Evolutionary conservation across 306 rosid species (phyloP), one percentile per base, ranked within the genome.

Genomic region (Lagenaria siceraria): DNA sequence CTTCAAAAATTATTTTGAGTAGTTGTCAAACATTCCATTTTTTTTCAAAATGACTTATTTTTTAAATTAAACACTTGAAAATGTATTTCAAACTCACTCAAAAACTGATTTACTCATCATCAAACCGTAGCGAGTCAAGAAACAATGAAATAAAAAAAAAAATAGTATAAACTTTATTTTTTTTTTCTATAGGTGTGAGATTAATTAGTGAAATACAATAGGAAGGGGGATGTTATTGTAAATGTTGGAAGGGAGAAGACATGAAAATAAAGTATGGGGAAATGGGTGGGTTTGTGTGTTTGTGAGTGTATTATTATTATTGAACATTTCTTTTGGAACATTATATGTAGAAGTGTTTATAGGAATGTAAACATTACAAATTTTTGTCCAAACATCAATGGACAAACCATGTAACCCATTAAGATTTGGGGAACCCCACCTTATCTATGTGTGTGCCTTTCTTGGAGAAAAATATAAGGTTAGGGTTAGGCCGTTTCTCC

Each of bases 401-500:
- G 70, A 63, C 70, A 63, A 63, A 63, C 70, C 70, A 63, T 63
- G 70, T 63, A 63, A 33, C 70, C 22, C 22, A 15, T 63, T 63
- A 31, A 33, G 70, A 63, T 63, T 63, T 63, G 13, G 13, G 43
- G n/a, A 63, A 63, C 70, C 70, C 70, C 70, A 63, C 46, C 46
- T 63, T 63, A 63, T 63, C 46, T 15, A 46, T 33, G 0, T 62
- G 42, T 62, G 12, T 62, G 40, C 5, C 69, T 62, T 63, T 31
- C 69, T 62, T 63, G 46, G 24, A 63, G 46, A 8, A 31, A 62
- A 33, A 31, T 63, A 40, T 63, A 33, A 18, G 70, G 70, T 63
- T 63, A 33, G 70, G 70, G 70, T 33, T 63, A 63, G 8, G 46
- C 12, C 69, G 15, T 62, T 17, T 17, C 24, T 18, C 46, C 46